A percentile compares a stretch with the other conserved stretches of the same genome.
These are phyloP conservation scores for Diaporthe sp. DNA, from an alignment of 2,329 filamentous ascomycete genomes.

Conservation along the genomic window DNA sequence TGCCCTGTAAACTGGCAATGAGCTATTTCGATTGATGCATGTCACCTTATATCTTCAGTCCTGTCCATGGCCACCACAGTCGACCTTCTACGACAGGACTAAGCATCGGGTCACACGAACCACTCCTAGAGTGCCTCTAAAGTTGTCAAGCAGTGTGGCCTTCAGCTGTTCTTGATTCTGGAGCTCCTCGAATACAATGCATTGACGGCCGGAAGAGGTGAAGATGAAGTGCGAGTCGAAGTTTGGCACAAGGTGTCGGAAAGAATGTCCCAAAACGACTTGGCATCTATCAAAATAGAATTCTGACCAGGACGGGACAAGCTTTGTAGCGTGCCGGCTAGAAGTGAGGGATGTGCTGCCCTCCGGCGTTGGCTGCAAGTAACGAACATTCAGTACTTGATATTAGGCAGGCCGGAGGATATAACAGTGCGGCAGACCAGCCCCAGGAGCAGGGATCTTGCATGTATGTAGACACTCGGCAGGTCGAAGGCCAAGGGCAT, in stretches of 20 bases:
- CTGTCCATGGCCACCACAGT: too few relatives aligned
- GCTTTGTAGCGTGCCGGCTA: not conserved
- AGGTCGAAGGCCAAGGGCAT: not conserved
- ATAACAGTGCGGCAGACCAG: not conserved
- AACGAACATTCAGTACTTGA: not conserved
- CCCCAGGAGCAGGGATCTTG: not conserved
- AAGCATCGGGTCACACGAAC: too few relatives aligned
- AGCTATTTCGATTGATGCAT: too few relatives aligned
- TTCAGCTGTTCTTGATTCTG: too few relatives aligned
- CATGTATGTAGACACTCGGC: not conserved
- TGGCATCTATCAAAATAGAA: not conserved
- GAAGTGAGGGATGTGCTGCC: not conserved
- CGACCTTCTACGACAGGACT: too few relatives aligned
- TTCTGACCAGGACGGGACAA: not conserved
- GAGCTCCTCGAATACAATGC: too few relatives aligned
- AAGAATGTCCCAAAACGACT: not conserved
- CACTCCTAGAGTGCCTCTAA: too few relatives aligned
- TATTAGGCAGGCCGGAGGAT: not conserved
- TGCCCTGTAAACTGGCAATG: too few relatives aligned
- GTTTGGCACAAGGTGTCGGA: not conserved
- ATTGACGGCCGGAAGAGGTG: too few relatives aligned
- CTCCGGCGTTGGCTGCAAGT: not conserved
- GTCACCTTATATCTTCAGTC: too few relatives aligned
- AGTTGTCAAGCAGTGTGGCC: too few relatives aligned
- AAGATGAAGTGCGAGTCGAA: not conserved